Evolutionary conservation across 75 land plant genomes (phyloP).

Genomic region (Pinus taeda): DNA sequence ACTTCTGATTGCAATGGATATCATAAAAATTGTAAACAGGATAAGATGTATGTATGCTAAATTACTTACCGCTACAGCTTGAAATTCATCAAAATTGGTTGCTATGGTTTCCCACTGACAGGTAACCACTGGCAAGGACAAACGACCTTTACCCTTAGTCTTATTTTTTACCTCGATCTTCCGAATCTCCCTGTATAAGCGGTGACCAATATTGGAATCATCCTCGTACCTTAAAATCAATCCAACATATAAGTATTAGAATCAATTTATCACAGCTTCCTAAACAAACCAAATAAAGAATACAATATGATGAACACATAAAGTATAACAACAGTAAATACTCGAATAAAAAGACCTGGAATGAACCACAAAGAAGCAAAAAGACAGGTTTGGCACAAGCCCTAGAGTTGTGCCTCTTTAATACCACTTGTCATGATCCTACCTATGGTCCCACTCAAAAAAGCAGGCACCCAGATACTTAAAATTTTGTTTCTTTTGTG

Average conservation of each 20-base stretch:
- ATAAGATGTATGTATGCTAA: background rate
- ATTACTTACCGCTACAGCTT: conserved; percentile 76
- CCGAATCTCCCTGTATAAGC: conserved; percentile 81
- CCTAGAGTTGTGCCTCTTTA: too few species aligned
- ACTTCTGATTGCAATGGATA: background rate
- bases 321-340: background rate
- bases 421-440: too few species aligned
- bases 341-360: background rate
- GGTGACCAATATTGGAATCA: conserved; percentile 83
- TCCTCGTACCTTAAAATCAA: conserved; percentile 67
- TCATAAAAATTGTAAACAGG: background rate
- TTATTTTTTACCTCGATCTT: conserved; percentile 51
- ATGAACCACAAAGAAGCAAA: background rate
- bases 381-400: background rate
- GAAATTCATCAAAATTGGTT: conserved; percentile 91
- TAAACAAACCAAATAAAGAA: background rate
- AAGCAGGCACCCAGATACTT: too few species aligned
- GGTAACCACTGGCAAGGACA: conserved; percentile 36
- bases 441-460: too few species aligned
- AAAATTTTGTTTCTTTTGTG: too few species aligned
- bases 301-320: background rate
- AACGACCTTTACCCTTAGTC: conserved; percentile 50
- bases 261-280: background rate
- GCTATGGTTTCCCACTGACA: conserved; percentile 96
- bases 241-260: conserved; percentile 7